Conservation (phyloP, 2,329 filamentous ascomycete species). For the Fusarium keratoplasticum region DNA sequence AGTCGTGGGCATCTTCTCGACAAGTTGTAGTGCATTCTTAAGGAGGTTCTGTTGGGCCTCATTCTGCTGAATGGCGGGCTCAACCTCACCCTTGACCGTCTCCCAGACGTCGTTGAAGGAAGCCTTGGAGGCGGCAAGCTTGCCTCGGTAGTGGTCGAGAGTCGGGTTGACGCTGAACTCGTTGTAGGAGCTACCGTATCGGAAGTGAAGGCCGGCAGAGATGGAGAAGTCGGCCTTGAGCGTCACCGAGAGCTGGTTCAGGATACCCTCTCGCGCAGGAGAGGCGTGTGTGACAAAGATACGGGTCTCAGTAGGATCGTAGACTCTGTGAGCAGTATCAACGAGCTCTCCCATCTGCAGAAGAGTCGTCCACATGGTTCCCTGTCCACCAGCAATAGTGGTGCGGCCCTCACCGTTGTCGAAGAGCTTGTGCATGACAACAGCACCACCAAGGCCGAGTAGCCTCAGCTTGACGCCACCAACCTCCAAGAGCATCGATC, state of each 20-base stretch:
- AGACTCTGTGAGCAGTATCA: conserved; percentile 97
- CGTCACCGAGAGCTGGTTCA: conserved; percentile 97
- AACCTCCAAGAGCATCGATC: conserved; percentile 92
- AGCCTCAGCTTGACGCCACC: conserved; percentile 96
- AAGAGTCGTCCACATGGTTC: conserved; percentile 99
- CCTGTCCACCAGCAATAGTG: conserved; percentile 97
- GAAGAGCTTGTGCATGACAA: conserved; percentile 99
- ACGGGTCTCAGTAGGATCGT: conserved; percentile 96
- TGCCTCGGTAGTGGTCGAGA: conserved; percentile 97
- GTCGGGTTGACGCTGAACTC: conserved; percentile 99
- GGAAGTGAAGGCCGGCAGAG: conserved; percentile 96
- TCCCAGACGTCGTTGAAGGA: conserved; percentile 99
- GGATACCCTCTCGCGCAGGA: conserved; percentile 92
- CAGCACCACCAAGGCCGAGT: conserved; percentile 91
- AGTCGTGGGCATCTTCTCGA: conserved; percentile 97
- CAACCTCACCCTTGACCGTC: conserved; percentile 95
- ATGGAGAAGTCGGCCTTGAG: conserved; percentile 98
- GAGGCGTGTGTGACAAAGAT: conserved; percentile 98
- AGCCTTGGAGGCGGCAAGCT: conserved; percentile 96
- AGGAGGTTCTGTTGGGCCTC: conserved; percentile 93
- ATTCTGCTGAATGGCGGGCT: conserved; percentile 93
- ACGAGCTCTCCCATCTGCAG: conserved; percentile 98
- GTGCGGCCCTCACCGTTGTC: conserved; percentile 98
- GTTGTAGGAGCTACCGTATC: conserved; percentile 99
- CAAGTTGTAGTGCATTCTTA: conserved; percentile 89